Evolutionary conservation across 2,329 filamentous ascomycete species (phyloP), one percentile per base, ranked within the genome.

Genomic region (Triangularia verruculosa): DNA sequence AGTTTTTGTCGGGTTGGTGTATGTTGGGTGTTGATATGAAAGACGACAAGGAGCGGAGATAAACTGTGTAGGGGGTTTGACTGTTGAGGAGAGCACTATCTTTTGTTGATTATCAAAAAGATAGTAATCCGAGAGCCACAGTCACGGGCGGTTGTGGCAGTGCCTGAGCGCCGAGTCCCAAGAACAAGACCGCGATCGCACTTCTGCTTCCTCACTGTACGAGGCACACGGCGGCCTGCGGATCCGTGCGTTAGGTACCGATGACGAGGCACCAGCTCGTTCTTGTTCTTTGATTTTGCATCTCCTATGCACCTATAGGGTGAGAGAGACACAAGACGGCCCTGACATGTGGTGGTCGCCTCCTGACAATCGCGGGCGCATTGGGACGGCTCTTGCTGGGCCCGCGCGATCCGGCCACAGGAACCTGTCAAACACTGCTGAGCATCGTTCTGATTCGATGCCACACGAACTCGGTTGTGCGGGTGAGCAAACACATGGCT

Each of bases 81-180:
- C n/a, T n/a, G n/a, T n/a, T n/a, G n/a, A n/a, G n/a, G n/a, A n/a
- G n/a, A n/a, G n/a, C n/a, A n/a, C n/a, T n/a, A n/a, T n/a, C n/a
- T n/a, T n/a, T n/a, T n/a, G 27, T 28, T 28, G 27, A 28, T 28
- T 28, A 28, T n/a, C 27, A 28, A 28, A 28, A 28, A 28, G 27
- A 28, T 28, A 28, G 9, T 32, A 32, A 32, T 32, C 9, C 9
- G 30, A 56, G 53, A 32, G 27, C 27, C 32, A 59, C 3, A 47
- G 6, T 20, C 39, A 47, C 39, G n/a, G 39, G 39, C 39, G 39
- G n/a, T 12, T 39, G 65, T 59, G 65, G 65, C 65, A 65, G 65
- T 67, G 65, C 57, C 61, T 43, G 30, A 61, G 55, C 25, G 61
- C 63, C 63, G 61, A 65, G 63, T 60, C 57, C 34, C 52, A 56